These are phyloP conservation scores for Rhododendron williamsianum DNA, from an alignment of 148 eudicot genomes.

Conservation along the genomic window DNA sequence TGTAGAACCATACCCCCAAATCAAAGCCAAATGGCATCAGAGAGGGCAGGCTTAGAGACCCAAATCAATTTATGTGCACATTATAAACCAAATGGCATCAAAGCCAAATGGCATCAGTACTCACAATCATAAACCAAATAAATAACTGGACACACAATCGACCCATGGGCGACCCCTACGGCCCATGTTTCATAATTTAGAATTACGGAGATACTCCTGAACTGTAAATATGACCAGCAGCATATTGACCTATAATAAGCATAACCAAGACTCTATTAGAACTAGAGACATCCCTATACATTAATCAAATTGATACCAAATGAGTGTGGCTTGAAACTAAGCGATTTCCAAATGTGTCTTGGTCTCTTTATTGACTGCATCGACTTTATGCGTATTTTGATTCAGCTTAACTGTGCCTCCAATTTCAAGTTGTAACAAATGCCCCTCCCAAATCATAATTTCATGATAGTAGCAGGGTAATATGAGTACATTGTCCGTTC, in stretches of 20 bases:
- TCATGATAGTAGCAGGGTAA: not conserved
- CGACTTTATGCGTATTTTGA: constrained; percentile 12
- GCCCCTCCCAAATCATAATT: not conserved
- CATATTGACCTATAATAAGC: not conserved
- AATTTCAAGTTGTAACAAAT: not conserved
- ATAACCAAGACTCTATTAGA: not conserved
- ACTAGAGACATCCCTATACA: not conserved
- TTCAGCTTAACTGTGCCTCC: not conserved
- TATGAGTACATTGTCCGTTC: not conserved
- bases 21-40: no score
- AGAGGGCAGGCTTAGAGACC: no score
- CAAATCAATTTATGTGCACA: no score
- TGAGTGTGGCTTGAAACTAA: not conserved
- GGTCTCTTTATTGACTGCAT: not conserved
- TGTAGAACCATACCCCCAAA: no score
- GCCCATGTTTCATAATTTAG: not conserved
- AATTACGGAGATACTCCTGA: not conserved
- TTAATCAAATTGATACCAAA: not conserved
- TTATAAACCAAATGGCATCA: no score
- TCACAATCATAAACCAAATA: not conserved
- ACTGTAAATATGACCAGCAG: not conserved
- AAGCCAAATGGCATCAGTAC: no score
- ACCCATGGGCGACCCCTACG: not conserved
- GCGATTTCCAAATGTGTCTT: not conserved
- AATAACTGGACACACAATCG: not conserved